phyloP scores from a whole-genome alignment of 1,139 yeast species.

The Pneumocystis carinii region DNA sequence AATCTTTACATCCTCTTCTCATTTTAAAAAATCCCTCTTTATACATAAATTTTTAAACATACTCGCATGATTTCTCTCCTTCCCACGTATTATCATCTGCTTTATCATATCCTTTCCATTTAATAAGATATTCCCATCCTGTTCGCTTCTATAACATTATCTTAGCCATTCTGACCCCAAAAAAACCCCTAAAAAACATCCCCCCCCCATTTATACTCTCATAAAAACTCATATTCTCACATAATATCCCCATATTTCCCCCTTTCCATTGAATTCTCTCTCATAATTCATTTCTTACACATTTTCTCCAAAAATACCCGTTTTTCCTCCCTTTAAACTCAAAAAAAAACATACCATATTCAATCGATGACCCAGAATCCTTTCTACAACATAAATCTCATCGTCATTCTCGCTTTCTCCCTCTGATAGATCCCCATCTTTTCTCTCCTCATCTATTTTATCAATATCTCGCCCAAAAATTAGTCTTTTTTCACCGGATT shows the following conservation, averaged over 20 bases:
- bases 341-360: background rate
- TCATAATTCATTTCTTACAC: no score
- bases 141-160: background rate
- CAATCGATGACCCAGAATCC: background rate
- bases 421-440: background rate
- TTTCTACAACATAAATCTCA: background rate
- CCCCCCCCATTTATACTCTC: no score
- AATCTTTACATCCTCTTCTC: background rate
- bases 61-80: background rate
- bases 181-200: no score
- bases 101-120: slow-evolving; percentile 1
- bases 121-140: slow-evolving; percentile 1
- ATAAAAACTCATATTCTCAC: background rate
- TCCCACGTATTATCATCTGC: slow-evolving; percentile 1
- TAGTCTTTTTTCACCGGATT: background rate
- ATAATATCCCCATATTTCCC: background rate
- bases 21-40: no score
- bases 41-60: background rate
- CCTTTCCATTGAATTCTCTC: background rate
- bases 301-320: background rate
- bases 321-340: background rate
- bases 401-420: background rate
- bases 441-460: background rate
- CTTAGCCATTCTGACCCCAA: background rate
- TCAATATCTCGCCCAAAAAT: background rate